A percentile compares a stretch with the other conserved stretches of the same genome.
Evolutionary conservation across 2,329 filamentous ascomycete genomes (phyloP).

Genomic region (Tolypocladium pustulatum): DNA sequence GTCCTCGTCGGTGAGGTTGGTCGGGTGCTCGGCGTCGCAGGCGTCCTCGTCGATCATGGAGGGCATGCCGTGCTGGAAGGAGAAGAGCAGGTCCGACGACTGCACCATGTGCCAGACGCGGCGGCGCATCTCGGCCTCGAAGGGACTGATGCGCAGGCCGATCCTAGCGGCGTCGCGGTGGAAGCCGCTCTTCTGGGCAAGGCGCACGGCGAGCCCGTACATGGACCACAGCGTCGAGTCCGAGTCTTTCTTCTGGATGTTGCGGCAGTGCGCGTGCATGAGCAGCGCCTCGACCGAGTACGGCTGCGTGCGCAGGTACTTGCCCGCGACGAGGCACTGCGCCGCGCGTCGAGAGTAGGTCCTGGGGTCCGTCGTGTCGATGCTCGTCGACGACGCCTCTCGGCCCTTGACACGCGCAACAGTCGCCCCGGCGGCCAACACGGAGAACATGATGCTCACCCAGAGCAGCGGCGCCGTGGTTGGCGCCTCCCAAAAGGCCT

Average conservation of each 20-base stretch:
- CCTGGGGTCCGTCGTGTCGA: slow-evolving; percentile 9
- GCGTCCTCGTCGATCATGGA: slow-evolving; percentile 35
- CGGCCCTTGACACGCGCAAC: slow-evolving; percentile 20
- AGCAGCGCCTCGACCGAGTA: slow-evolving; percentile 39
- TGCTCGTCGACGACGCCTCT: background rate
- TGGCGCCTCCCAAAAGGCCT: slow-evolving; percentile 34
- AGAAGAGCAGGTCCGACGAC: slow-evolving; percentile 36
- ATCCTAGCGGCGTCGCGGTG: slow-evolving; percentile 36
- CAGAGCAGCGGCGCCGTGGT: slow-evolving; percentile 31
- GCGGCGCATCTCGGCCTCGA: slow-evolving; percentile 41
- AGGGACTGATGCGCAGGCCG: slow-evolving; percentile 28
- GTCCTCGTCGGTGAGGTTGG: slow-evolving; percentile 38
- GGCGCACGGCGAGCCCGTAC: slow-evolving; percentile 33
- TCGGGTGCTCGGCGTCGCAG: slow-evolving; percentile 33
- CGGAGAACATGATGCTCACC: slow-evolving; percentile 39
- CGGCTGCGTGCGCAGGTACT: slow-evolving; percentile 32
- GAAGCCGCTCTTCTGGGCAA: slow-evolving; percentile 42
- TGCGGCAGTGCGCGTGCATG: slow-evolving; percentile 31
- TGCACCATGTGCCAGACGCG: slow-evolving; percentile 37
- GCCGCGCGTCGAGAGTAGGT: slow-evolving; percentile 26
- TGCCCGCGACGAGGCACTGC: slow-evolving; percentile 36
- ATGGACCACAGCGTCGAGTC: slow-evolving; percentile 36
- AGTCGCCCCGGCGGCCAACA: slow-evolving; percentile 29
- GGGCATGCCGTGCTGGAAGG: slow-evolving; percentile 42
- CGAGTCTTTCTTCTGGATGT: slow-evolving; percentile 28